Evolutionary conservation across 176 grass and related monocot genomes (phyloP).

Genomic region (Triticum timopheevii): DNA sequence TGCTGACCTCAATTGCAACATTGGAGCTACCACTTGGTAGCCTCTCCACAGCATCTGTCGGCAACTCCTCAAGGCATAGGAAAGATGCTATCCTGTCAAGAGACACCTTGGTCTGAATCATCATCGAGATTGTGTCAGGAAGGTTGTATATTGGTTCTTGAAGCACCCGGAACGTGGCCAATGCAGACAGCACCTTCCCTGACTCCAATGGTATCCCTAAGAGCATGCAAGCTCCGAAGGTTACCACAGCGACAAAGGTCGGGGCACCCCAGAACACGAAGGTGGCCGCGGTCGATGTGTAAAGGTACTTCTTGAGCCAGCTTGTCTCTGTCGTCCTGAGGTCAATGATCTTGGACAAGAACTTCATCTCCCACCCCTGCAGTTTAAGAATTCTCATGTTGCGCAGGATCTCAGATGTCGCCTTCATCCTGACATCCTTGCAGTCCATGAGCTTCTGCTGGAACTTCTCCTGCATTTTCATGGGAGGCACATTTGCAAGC

Average conservation of each 20-base stretch:
- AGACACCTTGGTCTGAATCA: slow-evolving; percentile 51
- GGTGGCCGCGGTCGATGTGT: slow-evolving; percentile 35
- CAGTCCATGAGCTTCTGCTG: slow-evolving; percentile 72
- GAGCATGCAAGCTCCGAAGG: slow-evolving; percentile 55
- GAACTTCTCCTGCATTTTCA: slow-evolving; percentile 61
- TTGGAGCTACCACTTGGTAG: slow-evolving; percentile 33
- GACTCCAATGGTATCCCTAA: slow-evolving; percentile 48
- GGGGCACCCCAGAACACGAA: slow-evolving; percentile 58
- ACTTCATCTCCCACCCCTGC: slow-evolving; percentile 92
- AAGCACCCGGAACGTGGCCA: slow-evolving; percentile 49
- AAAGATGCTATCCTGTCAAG: slow-evolving; percentile 54
- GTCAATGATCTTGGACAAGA: slow-evolving; percentile 72
- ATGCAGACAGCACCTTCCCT: slow-evolving; percentile 48
- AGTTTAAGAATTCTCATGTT: slow-evolving; percentile 94
- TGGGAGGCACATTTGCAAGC: slow-evolving; percentile 71
- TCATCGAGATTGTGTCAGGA: slow-evolving; percentile 48
- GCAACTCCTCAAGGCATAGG: slow-evolving; percentile 46
- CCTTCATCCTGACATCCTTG: slow-evolving; percentile 85
- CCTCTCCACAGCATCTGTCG: slow-evolving; percentile 35
- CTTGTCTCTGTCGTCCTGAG: slow-evolving; percentile 62
- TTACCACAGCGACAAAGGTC: slow-evolving; percentile 73
- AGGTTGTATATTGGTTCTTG: slow-evolving; percentile 49
- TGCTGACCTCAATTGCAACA: slow-evolving; percentile 47
- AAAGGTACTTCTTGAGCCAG: slow-evolving; percentile 72
- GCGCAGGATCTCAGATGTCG: slow-evolving; percentile 68